phyloP scores from a whole-genome alignment of 192 early-diverging fungal species.

The Coemansia sp. region DNA sequence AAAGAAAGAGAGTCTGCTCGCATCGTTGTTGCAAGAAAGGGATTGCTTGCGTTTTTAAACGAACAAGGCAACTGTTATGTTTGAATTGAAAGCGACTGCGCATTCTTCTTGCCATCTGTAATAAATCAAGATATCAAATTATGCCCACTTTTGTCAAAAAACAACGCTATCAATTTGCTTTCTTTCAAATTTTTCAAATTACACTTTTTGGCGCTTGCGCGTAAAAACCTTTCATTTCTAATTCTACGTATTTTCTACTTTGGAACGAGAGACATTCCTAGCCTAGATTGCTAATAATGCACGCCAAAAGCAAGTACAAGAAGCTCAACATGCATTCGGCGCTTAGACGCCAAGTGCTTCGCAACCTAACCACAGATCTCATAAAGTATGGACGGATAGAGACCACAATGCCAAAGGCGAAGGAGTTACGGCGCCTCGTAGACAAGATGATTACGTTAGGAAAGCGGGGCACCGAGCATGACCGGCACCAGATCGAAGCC shows the following conservation, averaged over 20 bases:
- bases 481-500: conserved; percentile 61
- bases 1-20: too few species aligned
- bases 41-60: too few species aligned
- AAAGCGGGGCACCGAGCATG: conserved; percentile 70
- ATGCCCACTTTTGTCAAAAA: not conserved
- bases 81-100: too few species aligned
- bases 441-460: conserved; percentile 89
- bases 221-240: not conserved
- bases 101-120: too few species aligned
- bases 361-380: conserved; percentile 83
- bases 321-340: conserved; percentile 55
- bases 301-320: conserved; percentile 38
- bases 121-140: too few species aligned
- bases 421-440: conserved; percentile 79
- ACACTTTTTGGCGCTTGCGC: not conserved
- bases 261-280: not conserved
- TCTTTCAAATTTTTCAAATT: not conserved
- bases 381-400: conserved; percentile 88
- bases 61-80: too few species aligned
- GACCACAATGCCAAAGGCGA: conserved; percentile 93
- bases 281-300: conserved; percentile 22
- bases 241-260: not conserved
- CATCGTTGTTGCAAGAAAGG: too few species aligned
- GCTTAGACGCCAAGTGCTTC: conserved; percentile 75
- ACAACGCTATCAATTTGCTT: not conserved